Evolutionary conservation across 2,329 filamentous ascomycete genomes (phyloP).

Genomic region (Paracoccidioides brasiliensis): DNA sequence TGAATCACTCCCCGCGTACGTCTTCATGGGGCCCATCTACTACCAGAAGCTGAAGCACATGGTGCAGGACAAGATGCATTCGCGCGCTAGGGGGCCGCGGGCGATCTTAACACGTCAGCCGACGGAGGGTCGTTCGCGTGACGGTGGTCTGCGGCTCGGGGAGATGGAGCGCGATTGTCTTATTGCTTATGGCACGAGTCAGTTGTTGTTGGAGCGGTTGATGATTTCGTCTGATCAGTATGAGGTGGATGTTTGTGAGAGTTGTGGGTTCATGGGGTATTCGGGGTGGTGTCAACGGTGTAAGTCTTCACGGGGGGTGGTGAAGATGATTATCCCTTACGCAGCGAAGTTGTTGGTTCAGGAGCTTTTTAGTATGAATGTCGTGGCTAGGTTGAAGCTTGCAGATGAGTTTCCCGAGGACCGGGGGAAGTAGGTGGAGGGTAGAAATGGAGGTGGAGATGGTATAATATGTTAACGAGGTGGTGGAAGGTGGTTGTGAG

Average conservation of each 20-base stretch:
- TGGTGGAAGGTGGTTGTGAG: background rate
- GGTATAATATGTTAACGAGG: background rate
- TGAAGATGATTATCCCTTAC: conserved; percentile 93
- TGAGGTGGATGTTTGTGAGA: conserved; percentile 84
- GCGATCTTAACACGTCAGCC: conserved; percentile 91
- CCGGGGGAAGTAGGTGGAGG: conserved; percentile 20
- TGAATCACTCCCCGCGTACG: conserved; percentile 84
- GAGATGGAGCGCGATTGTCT: conserved; percentile 99
- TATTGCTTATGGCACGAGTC: conserved; percentile 90
- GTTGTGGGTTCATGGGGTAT: conserved; percentile 90
- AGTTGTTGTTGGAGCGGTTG: conserved; percentile 79
- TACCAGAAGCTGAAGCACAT: conserved; percentile 99
- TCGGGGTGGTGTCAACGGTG: conserved; percentile 91
- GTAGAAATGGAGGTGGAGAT: background rate
- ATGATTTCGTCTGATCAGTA: conserved; percentile 92
- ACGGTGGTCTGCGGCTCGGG: conserved; percentile 82
- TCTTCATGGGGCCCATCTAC: conserved; percentile 98
- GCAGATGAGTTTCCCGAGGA: conserved; percentile 76
- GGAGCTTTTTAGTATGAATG: conserved; percentile 96
- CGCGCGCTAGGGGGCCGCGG: conserved; percentile 73
- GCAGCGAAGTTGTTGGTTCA: conserved; percentile 92
- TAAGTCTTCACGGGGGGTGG: conserved; percentile 68
- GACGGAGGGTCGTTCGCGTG: conserved; percentile 84
- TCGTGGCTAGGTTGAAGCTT: conserved; percentile 80
- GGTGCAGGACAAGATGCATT: conserved; percentile 99